phyloP scores from a whole-genome alignment of 148 eudicot genomes.

The Oxyria digyna region DNA sequence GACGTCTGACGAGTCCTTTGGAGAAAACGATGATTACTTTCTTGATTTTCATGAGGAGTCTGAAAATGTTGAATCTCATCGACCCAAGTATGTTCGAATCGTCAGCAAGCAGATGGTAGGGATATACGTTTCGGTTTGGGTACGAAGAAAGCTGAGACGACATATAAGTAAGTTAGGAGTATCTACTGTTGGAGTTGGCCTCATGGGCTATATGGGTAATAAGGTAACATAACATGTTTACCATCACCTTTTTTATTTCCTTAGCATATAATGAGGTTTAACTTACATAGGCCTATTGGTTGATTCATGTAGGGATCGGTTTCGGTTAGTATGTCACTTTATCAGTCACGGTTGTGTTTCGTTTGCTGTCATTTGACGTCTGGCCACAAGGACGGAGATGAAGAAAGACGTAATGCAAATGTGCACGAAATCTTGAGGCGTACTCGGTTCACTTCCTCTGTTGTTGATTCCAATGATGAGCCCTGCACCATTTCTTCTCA shows the following conservation, averaged over 20 bases:
- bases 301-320: constrained; percentile 67
- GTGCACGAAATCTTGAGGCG: constrained; percentile 68
- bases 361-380: constrained; percentile 90
- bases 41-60: constrained; percentile 19
- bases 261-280: neutral
- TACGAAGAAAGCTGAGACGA: constrained; percentile 60
- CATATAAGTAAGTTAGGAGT: constrained; percentile 67
- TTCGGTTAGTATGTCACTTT: constrained; percentile 82
- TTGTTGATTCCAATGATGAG: constrained; percentile 29
- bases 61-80: constrained; percentile 11
- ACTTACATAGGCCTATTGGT: neutral
- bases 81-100: constrained; percentile 56
- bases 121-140: constrained; percentile 84
- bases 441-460: constrained; percentile 65
- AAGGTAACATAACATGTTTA: constrained; percentile 33
- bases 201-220: constrained; percentile 98
- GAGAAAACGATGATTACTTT: constrained; percentile 40
- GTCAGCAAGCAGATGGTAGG: constrained; percentile 99
- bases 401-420: constrained; percentile 67
- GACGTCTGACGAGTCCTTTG: constrained; percentile 29
- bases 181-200: constrained; percentile 85
- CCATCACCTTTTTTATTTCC: neutral
- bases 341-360: constrained; percentile 71
- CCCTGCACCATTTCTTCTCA: constrained; percentile 75
- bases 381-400: constrained; percentile 71